phyloP scores from a whole-genome alignment of 1,284 basidiomycete genomes.

The Ganoderma lingzhi region DNA sequence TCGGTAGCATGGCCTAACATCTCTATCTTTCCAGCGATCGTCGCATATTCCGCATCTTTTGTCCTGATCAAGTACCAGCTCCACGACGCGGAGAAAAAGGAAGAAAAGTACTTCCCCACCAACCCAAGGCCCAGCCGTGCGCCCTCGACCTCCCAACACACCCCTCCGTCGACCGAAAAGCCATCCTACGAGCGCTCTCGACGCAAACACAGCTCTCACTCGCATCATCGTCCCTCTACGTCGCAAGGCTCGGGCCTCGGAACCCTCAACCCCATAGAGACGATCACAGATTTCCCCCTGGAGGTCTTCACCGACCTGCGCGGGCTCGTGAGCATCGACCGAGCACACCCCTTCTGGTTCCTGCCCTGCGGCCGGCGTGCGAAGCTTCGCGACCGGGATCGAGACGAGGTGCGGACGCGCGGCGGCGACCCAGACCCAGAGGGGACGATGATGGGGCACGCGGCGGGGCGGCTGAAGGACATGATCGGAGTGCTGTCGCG shows the following conservation, averaged over 20 bases:
- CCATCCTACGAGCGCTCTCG: conserved; percentile 4
- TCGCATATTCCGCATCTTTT: conserved; percentile 45
- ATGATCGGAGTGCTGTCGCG: conserved; percentile 43
- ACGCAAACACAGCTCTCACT: conserved; percentile 7
- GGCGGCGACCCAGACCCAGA: conserved; percentile 12
- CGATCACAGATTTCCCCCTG: conserved; percentile 21
- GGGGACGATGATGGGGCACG: conserved; percentile 17
- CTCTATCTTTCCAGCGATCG: conserved; percentile 36
- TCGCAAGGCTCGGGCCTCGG: conserved; percentile 14
- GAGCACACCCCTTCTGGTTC: conserved; percentile 28
- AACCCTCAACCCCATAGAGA: conserved; percentile 20
- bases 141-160: conserved; percentile 2
- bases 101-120: conserved; percentile 16
- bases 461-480: conserved; percentile 30
- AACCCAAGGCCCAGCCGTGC: conserved; percentile 1
- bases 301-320: conserved; percentile 30
- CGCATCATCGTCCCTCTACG: conserved; percentile 19
- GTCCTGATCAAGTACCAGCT: conserved; percentile 45
- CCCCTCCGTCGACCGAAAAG: conserved; percentile 6
- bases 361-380: conserved; percentile 12
- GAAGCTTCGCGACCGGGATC: neutral
- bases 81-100: conserved; percentile 37
- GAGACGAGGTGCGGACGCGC: neutral
- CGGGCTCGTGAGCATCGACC: conserved; percentile 28
- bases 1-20: neutral